These are phyloP conservation scores for Podaxis rugospora DNA, from an alignment of 768 basidiomycete genomes.

Conservation along the genomic window DNA sequence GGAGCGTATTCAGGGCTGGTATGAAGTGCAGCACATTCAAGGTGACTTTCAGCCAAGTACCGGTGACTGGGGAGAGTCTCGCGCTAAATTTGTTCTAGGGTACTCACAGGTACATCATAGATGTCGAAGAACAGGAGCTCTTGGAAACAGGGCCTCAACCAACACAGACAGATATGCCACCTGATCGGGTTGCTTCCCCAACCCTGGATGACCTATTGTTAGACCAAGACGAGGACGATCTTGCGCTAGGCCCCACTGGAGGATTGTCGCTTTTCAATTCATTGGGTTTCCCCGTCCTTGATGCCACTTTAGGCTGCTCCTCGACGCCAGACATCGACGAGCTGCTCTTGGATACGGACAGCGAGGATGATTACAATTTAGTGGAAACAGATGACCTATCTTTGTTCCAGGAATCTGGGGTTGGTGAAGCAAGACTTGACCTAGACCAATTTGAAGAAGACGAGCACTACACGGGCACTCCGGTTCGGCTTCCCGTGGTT, in stretches of 20 bases:
- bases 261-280: neutral
- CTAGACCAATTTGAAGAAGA: neutral
- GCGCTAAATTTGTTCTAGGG: conserved; percentile 13
- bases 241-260: neutral
- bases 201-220: neutral
- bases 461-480: neutral
- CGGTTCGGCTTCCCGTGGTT: neutral
- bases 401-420: neutral
- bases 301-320: neutral
- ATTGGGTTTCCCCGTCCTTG: neutral
- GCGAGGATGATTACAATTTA: neutral
- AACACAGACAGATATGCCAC: neutral
- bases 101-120: conserved; percentile 5
- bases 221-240: neutral
- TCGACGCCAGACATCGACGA: neutral
- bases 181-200: neutral
- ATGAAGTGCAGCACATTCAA: conserved; percentile 42
- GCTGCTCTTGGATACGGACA: neutral
- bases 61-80: neutral
- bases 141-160: neutral
- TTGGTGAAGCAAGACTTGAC: neutral
- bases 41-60: conserved; percentile 24
- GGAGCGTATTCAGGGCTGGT: conserved; percentile 36
- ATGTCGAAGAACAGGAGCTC: conserved; percentile 6
- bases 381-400: neutral